A percentile compares a stretch with the other conserved stretches of the same genome.
Evolutionary conservation across 2,329 filamentous ascomycete species (phyloP).

Genomic region (Sporothrix phasma): DNA sequence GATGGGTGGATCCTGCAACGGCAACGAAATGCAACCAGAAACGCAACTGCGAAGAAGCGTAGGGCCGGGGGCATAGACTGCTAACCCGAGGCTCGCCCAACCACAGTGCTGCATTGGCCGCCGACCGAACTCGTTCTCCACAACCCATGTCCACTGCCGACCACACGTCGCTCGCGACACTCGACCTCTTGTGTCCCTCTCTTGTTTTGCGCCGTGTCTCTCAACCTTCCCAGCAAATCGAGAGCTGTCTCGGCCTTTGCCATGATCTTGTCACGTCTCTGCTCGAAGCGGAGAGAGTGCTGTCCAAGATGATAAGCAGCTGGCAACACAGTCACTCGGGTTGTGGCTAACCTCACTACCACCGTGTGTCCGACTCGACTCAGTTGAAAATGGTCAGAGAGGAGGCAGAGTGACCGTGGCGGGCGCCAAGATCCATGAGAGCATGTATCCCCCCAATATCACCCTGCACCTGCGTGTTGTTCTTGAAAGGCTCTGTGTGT

Average conservation of each 20-base stretch:
- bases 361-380: too few species aligned
- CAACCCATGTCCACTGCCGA: constrained; percentile 9
- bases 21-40: constrained; percentile 8
- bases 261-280: not conserved
- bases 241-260: not conserved
- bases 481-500: not conserved
- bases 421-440: constrained; percentile 7
- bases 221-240: not conserved
- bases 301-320: not conserved
- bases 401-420: not conserved
- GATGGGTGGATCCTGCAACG: constrained; percentile 19
- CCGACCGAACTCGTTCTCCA: not conserved
- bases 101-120: constrained; percentile 12
- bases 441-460: constrained; percentile 8
- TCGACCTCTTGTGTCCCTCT: not conserved
- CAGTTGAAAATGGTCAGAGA: not conserved
- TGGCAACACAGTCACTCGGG: not conserved
- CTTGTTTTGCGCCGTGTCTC: not conserved
- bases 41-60: constrained; percentile 2
- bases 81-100: constrained; percentile 8
- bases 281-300: not conserved
- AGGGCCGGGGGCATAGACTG: constrained; percentile 13
- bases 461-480: constrained; percentile 8
- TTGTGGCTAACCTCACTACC: too few species aligned
- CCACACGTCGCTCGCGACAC: constrained; percentile 11